Conservation (phyloP, 2,329 filamentous ascomycete genomes). For the Harringtonia aguacate region DNA sequence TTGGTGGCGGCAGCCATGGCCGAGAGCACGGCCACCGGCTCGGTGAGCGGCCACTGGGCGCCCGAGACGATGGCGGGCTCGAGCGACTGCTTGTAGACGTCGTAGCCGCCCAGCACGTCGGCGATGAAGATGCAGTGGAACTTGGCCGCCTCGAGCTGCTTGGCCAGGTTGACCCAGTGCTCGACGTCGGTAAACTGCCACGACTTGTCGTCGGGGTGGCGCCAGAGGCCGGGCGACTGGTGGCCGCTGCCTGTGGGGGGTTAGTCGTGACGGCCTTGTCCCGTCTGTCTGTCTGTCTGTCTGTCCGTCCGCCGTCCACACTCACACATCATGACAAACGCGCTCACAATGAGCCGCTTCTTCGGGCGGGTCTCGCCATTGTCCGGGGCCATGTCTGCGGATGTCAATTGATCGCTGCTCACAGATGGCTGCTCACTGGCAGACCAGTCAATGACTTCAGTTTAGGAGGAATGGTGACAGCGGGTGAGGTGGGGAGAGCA, state of each 20-base stretch:
- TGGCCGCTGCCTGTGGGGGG: constrained; percentile 25
- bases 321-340: constrained; percentile 14
- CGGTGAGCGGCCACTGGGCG: constrained; percentile 57
- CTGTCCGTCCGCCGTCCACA: neutral
- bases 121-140: constrained; percentile 59
- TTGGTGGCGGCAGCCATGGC: constrained; percentile 10
- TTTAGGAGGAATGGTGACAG: too few relatives aligned
- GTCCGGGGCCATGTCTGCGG: neutral
- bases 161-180: constrained; percentile 50
- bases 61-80: constrained; percentile 46
- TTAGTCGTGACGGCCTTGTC: too few relatives aligned
- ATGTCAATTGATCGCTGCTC: too few relatives aligned
- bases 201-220: constrained; percentile 53
- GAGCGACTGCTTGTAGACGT: constrained; percentile 47
- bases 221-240: constrained; percentile 39
- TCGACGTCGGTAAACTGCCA: constrained; percentile 47
- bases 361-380: neutral
- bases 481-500: too few relatives aligned
- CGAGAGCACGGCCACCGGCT: constrained; percentile 31
- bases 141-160: constrained; percentile 46
- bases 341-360: constrained; percentile 12
- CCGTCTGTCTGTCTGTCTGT: too few relatives aligned
- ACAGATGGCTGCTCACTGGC: neutral
- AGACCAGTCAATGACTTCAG: too few relatives aligned
- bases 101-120: constrained; percentile 50